Evolutionary conservation across 2,329 filamentous ascomycete genomes (phyloP).

Genomic region (Penicillium capsulatum): DNA sequence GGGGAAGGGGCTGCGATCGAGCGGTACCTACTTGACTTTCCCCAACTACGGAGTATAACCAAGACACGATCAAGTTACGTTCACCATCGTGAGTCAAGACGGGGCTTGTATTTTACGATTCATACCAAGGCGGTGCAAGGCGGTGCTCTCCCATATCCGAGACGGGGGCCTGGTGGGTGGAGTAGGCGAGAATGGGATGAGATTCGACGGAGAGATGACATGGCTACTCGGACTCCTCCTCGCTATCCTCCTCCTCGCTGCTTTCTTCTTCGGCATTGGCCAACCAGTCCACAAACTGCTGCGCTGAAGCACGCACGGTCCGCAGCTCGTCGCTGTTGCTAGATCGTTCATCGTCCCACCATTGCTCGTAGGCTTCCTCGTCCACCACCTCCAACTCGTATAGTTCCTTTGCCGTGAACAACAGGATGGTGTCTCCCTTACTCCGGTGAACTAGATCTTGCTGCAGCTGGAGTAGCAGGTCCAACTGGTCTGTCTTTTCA

Average conservation of each 20-base stretch:
- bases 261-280: conserved; percentile 69
- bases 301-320: conserved; percentile 67
- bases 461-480: conserved; percentile 79
- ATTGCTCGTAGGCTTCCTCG: conserved; percentile 80
- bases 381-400: conserved; percentile 81
- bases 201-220: no score
- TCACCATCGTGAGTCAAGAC: no score
- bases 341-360: conserved; percentile 77
- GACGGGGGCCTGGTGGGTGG: no score
- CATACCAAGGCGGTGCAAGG: not conserved
- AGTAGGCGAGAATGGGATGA: no score
- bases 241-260: conserved; percentile 54
- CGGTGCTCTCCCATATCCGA: no score
- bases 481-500: conserved; percentile 67
- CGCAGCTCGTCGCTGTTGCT: conserved; percentile 64
- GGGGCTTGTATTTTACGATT: not conserved
- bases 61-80: no score
- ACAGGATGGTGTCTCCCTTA: conserved; percentile 64
- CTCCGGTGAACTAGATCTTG: conserved; percentile 65
- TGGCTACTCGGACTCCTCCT: conserved; percentile 11
- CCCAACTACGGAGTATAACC: no score
- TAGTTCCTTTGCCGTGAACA: conserved; percentile 76
- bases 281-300: conserved; percentile 77
- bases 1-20: conserved; percentile 13
- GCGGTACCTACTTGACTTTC: not conserved